These are phyloP conservation scores for Penicillium sp. DNA, from an alignment of 2,329 filamentous ascomycete species.

Conservation along the genomic window DNA sequence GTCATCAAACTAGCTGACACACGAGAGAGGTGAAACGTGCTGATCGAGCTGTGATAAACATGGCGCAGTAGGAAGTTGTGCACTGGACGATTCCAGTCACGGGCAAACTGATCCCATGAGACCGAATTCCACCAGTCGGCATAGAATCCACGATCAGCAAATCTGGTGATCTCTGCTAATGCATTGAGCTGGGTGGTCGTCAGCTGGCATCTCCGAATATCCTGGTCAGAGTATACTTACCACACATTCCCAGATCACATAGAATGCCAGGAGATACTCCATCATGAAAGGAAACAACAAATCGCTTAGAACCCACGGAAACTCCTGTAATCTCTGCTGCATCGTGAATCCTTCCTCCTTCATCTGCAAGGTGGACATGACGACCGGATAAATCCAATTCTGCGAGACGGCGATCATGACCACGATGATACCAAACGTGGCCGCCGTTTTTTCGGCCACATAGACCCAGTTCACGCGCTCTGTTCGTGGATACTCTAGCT, in stretches of 20 bases:
- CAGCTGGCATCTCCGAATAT: neutral
- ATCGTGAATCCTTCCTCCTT: conserved; percentile 56
- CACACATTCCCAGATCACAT: conserved; percentile 76
- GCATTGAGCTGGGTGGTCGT: conserved; percentile 58
- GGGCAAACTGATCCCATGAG: conserved; percentile 65
- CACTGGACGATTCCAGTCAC: conserved; percentile 80
- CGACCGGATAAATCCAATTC: conserved; percentile 74
- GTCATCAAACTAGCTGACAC: conserved; percentile 73
- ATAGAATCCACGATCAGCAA: conserved; percentile 71
- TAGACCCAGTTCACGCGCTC: conserved; percentile 72
- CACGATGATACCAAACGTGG: conserved; percentile 67
- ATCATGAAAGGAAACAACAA: conserved; percentile 77
- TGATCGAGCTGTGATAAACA: conserved; percentile 77
- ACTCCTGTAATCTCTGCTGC: conserved; percentile 61
- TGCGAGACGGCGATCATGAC: conserved; percentile 80
- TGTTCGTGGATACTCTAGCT: conserved; percentile 71
- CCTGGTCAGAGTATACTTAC: conserved; percentile 7
- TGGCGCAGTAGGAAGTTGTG: conserved; percentile 76
- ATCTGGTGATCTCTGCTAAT: conserved; percentile 72
- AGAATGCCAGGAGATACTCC: conserved; percentile 76
- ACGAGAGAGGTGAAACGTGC: conserved; percentile 68
- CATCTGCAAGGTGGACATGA: conserved; percentile 68
- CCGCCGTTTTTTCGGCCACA: conserved; percentile 68
- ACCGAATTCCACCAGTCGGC: conserved; percentile 54
- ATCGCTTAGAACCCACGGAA: conserved; percentile 74